phyloP scores from a whole-genome alignment of 1,284 basidiomycete genomes.

The Thecaphora frezii region DNA sequence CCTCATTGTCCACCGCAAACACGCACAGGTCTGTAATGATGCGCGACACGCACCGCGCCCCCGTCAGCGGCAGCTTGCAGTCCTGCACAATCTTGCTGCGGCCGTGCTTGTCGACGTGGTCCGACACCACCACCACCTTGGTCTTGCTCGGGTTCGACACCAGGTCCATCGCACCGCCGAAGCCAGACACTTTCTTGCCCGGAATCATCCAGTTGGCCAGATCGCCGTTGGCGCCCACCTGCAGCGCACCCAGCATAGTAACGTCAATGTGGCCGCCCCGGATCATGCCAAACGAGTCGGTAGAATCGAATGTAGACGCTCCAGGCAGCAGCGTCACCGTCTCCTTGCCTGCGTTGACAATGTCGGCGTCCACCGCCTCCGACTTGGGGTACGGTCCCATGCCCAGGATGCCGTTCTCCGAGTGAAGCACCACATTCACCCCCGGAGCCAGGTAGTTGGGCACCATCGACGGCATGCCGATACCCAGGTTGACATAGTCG shows the following conservation, averaged over 20 bases:
- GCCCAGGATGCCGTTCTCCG: constrained; percentile 55
- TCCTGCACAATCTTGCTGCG: constrained; percentile 80
- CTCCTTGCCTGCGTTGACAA: constrained; percentile 81
- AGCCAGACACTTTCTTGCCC: constrained; percentile 74
- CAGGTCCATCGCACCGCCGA: constrained; percentile 91
- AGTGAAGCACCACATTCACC: constrained; percentile 50
- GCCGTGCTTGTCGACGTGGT: constrained; percentile 87
- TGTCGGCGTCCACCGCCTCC: constrained; percentile 52
- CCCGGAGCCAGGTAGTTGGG: constrained; percentile 52
- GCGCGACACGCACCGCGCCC: constrained; percentile 77
- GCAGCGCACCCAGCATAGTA: constrained; percentile 87
- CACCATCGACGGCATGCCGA: constrained; percentile 54
- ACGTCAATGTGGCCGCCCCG: constrained; percentile 90
- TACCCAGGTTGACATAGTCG: constrained; percentile 55
- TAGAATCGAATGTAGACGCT: constrained; percentile 86
- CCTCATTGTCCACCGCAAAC: constrained; percentile 78
- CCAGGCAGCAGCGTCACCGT: constrained; percentile 78
- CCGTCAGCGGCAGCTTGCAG: constrained; percentile 84
- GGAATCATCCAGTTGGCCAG: constrained; percentile 99
- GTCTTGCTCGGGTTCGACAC: constrained; percentile 40
- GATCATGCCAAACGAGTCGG: constrained; percentile 93
- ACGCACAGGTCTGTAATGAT: constrained; percentile 89
- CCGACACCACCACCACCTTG: constrained; percentile 74
- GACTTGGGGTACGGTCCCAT: constrained; percentile 54
- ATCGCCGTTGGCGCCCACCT: constrained; percentile 90